Base-by-base conservation (phyloP, 208 protist species). In the Trypanosomatidae sp. region DNA sequence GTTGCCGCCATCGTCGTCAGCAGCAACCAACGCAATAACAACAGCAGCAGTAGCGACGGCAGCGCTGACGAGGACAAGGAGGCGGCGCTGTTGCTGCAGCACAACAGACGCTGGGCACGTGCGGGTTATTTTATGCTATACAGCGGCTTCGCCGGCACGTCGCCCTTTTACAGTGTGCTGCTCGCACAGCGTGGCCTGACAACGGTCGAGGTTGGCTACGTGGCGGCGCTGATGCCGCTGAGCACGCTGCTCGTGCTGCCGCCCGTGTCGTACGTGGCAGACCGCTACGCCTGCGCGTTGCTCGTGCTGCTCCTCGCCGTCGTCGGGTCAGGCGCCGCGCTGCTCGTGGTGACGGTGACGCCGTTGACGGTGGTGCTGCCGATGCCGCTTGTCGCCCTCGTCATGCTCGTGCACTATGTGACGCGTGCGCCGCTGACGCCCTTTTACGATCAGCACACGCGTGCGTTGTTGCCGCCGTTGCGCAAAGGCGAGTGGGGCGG, bases 381-480 rank as follows among this genome's bases (percentile, higher is more conserved):
- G 20, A 0, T 54, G 1, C 27, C 50, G 3, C 19, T 52, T 2
- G 7, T 44, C 18, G 52, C 33, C 27, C 66, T 81, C 38, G 15
- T 75, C 19, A 13, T 68, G 0, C 54, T 62, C 24, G 48, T 56
- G 4, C 30, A 35, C 30, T 35, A 15, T 35, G 51, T 61, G 3
- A 46, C 41, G 4, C 48, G 54, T 16, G 52, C 52, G 10, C 49
- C 48, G 0, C 59, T 76, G 25, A 47, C 49, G 33, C 64, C 67
- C 16, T 33, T 81, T 13, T 26, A 80, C n/a, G 66, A 81, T 43
- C 55, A 75, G 27, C 62, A 70, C 19, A 71, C 53, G 10, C 32
- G 76, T 13, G 59, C 59, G 39, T 56, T 76, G 48, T 62, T 78
- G 10, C 60, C 73, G 1, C 46, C 26, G 28, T 25, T 56, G 19